Evolutionary conservation across 1,284 basidiomycete genomes (phyloP).

Genomic region (Boletus austroedulis): DNA sequence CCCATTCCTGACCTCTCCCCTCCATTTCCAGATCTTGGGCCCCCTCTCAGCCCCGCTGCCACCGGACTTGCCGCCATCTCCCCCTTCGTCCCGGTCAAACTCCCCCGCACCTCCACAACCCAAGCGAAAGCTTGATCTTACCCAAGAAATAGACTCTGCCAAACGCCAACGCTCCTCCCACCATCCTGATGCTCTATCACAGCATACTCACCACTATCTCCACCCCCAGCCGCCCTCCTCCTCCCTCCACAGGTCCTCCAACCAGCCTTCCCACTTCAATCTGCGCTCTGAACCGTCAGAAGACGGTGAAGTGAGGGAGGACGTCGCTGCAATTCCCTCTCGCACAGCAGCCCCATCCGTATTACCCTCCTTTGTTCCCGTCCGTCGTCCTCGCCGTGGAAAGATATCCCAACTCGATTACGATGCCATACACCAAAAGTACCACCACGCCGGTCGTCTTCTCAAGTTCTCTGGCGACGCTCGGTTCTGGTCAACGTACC

Average conservation of each 20-base stretch:
- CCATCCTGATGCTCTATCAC: constrained; percentile 35
- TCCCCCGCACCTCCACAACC: constrained; percentile 49
- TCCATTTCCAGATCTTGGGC: constrained; percentile 52
- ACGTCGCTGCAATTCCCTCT: constrained; percentile 29
- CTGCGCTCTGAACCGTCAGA: constrained; percentile 52
- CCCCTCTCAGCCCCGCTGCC: constrained; percentile 54
- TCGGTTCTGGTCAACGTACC: constrained; percentile 69
- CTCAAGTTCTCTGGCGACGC: constrained; percentile 76
- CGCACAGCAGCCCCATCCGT: constrained; percentile 34
- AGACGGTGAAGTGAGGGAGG: constrained; percentile 55
- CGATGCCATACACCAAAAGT: constrained; percentile 59
- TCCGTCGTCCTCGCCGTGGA: constrained; percentile 62
- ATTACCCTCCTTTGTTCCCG: constrained; percentile 50
- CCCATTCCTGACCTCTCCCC: constrained; percentile 17
- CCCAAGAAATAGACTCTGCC: constrained; percentile 43
- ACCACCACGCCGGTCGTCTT: constrained; percentile 57
- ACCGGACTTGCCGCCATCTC: constrained; percentile 62
- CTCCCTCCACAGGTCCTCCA: constrained; percentile 30
- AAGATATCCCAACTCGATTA: constrained; percentile 44
- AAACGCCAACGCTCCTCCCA: constrained; percentile 57
- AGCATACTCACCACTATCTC: constrained; percentile 33
- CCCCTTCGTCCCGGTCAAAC: constrained; percentile 59
- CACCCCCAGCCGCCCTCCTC: constrained; percentile 27
- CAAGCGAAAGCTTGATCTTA: constrained; percentile 61
- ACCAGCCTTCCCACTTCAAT: constrained; percentile 30